phyloP scores from a whole-genome alignment of 2,329 filamentous ascomycete genomes.

The Raffaelea deltoideospora region DNA sequence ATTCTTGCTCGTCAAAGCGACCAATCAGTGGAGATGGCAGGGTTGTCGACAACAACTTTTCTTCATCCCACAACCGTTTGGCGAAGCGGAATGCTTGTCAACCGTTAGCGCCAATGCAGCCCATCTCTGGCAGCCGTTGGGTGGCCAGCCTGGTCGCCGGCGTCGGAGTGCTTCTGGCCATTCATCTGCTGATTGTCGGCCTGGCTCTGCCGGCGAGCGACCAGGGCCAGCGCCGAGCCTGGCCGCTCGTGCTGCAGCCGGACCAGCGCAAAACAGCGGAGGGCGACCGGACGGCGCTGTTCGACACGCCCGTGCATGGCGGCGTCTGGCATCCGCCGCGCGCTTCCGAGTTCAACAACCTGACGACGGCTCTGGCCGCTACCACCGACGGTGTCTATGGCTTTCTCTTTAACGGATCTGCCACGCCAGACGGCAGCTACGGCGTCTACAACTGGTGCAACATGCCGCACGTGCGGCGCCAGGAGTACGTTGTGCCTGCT shows the following conservation, averaged over 20 bases:
- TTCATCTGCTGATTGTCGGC: slow-evolving; percentile 1
- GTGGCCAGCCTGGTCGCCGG: slow-evolving; percentile 2
- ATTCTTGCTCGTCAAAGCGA: too few relatives aligned
- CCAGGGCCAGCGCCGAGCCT: background rate
- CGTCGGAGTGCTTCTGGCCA: slow-evolving; percentile 3
- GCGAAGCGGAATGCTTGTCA: background rate
- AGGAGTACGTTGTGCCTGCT: slow-evolving; percentile 47
- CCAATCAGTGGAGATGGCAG: too few relatives aligned
- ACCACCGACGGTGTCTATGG: slow-evolving; percentile 45
- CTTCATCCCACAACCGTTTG: background rate
- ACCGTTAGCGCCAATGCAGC: too few relatives aligned
- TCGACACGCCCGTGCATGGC: slow-evolving; percentile 4
- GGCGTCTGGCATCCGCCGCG: slow-evolving; percentile 14
- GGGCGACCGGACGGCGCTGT: background rate
- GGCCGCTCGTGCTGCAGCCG: slow-evolving; percentile 3
- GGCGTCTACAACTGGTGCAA: slow-evolving; percentile 71
- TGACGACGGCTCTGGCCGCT: slow-evolving; percentile 10
- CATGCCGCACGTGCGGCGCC: slow-evolving; percentile 64
- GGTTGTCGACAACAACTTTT: background rate
- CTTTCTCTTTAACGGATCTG: slow-evolving; percentile 57
- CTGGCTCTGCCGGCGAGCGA: background rate
- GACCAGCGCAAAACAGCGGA: background rate
- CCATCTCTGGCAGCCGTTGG: slow-evolving; percentile 2
- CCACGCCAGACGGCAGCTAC: slow-evolving; percentile 38
- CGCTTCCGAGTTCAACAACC: slow-evolving; percentile 15